Evolutionary conservation across 2,329 filamentous ascomycete species (phyloP).

Genomic region (Podosphaera leucotricha): DNA sequence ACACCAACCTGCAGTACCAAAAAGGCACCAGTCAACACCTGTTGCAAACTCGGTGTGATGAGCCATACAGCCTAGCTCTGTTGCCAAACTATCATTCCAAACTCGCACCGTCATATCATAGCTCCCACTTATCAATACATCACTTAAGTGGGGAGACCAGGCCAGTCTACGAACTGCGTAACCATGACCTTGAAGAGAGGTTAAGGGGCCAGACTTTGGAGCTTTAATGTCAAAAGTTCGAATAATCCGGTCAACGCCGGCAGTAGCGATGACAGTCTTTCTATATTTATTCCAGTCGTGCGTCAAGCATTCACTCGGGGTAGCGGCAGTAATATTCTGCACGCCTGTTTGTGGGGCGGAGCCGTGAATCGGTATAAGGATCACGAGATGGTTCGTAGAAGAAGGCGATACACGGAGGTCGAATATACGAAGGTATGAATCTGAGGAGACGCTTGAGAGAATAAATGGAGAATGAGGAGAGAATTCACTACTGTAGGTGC

Average conservation of each 20-base stretch:
- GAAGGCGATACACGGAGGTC: conserved; percentile 72
- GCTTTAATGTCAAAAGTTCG: conserved; percentile 78
- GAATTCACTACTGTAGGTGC: conserved; percentile 84
- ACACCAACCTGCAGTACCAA: conserved; percentile 87
- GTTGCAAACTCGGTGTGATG: conserved; percentile 88
- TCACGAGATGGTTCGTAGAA: conserved; percentile 66
- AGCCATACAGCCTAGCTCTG: conserved; percentile 47
- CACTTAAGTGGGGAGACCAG: conserved; percentile 85
- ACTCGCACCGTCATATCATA: conserved; percentile 96
- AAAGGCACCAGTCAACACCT: conserved; percentile 93
- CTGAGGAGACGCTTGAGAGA: conserved; percentile 68
- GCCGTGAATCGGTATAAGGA: conserved; percentile 66
- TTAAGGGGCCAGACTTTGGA: conserved; percentile 45
- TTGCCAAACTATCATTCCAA: conserved; percentile 50
- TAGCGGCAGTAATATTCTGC: conserved; percentile 15
- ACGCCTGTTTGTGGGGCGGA: conserved; percentile 14
- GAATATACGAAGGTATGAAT: conserved; percentile 74
- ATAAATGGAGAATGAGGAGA: conserved; percentile 70
- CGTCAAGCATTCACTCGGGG: conserved; percentile 62
- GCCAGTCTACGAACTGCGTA: conserved; percentile 71
- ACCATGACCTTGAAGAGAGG: conserved; percentile 61
- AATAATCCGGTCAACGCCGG: conserved; percentile 67
- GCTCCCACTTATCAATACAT: conserved; percentile 67
- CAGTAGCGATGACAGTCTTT: conserved; percentile 61
- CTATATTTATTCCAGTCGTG: conserved; percentile 99